These are phyloP conservation scores for Fermentozyma sake DNA, from an alignment of 1,139 yeast genomes.

Conservation along the genomic window DNA sequence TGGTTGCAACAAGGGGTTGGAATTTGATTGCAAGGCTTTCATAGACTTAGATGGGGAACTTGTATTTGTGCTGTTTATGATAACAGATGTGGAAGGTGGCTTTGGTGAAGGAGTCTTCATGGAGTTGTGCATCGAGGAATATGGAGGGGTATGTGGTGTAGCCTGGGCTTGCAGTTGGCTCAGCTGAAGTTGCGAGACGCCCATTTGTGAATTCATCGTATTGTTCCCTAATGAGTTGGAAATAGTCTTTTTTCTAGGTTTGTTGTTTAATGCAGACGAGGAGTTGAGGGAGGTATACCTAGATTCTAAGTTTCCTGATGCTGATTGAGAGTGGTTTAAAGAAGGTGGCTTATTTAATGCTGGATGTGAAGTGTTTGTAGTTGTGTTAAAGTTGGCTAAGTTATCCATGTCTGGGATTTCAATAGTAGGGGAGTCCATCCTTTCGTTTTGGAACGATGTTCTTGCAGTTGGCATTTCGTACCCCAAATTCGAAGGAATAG, in stretches of 20 bases:
- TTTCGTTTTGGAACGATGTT: conserved; percentile 10
- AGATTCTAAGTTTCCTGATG: conserved; percentile 41
- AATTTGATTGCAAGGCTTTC: conserved; percentile 47
- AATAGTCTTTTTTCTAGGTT: conserved; percentile 38
- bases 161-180: conserved; percentile 9
- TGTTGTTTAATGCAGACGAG: conserved; percentile 2
- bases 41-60: conserved; percentile 49
- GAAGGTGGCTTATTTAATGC: conserved; percentile 48
- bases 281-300: conserved; percentile 19
- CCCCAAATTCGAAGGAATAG: conserved; percentile 1
- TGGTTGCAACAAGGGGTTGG: conserved; percentile 56
- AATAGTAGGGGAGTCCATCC: conserved; percentile 42
- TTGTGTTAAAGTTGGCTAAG: conserved; percentile 19
- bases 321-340: conserved; percentile 46
- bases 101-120: conserved; percentile 39
- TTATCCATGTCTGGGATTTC: conserved; percentile 45
- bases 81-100: conserved; percentile 25
- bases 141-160: conserved; percentile 37
- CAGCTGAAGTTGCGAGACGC: conserved; percentile 1
- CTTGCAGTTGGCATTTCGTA: conserved; percentile 5
- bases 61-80: conserved; percentile 16
- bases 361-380: conserved; percentile 18
- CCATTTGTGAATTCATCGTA: conserved; percentile 6
- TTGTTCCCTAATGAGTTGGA: conserved; percentile 29
- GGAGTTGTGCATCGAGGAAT: conserved; percentile 15